Evolutionary conservation across 2,329 filamentous ascomycete species (phyloP).

Genomic region (Colletotrichum plurivorum): DNA sequence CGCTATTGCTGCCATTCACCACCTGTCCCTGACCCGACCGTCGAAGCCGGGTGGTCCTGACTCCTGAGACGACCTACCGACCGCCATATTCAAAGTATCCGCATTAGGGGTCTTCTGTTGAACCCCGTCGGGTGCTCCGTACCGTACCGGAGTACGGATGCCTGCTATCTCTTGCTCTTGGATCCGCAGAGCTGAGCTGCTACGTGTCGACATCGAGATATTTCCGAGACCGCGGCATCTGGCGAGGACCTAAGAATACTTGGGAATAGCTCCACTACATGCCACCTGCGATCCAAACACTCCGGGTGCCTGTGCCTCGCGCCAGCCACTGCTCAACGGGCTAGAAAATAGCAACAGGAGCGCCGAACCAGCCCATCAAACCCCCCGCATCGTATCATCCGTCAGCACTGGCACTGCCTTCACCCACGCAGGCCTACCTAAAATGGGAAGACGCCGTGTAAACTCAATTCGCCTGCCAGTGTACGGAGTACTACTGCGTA

Average conservation of each 20-base stretch:
- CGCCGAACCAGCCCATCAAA: constrained; percentile 2
- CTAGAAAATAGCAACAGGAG: constrained; percentile 10
- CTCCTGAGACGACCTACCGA: too few species aligned
- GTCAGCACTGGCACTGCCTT: background rate
- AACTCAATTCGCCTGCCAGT: constrained; percentile 23
- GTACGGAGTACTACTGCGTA: background rate
- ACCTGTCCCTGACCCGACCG: background rate
- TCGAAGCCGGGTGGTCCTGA: constrained; percentile 6
- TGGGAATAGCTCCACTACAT: constrained; percentile 26
- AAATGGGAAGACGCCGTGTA: constrained; percentile 8
- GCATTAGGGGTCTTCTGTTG: constrained; percentile 27
- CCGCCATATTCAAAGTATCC: constrained; percentile 4
- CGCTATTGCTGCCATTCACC: constrained; percentile 26
- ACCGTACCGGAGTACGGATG: too few species aligned
- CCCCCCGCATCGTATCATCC: background rate
- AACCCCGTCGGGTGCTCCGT: background rate
- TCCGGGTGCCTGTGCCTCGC: background rate
- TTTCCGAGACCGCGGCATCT: background rate
- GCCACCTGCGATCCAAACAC: constrained; percentile 27
- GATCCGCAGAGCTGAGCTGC: too few species aligned
- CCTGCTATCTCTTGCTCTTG: too few species aligned
- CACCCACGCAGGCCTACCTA: constrained; percentile 12
- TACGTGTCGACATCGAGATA: too few species aligned
- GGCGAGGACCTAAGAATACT: background rate
- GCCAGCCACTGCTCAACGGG: background rate